Base-by-base conservation (phyloP, 2,329 filamentous ascomycete species). In the Bipolaris victoriae region DNA sequence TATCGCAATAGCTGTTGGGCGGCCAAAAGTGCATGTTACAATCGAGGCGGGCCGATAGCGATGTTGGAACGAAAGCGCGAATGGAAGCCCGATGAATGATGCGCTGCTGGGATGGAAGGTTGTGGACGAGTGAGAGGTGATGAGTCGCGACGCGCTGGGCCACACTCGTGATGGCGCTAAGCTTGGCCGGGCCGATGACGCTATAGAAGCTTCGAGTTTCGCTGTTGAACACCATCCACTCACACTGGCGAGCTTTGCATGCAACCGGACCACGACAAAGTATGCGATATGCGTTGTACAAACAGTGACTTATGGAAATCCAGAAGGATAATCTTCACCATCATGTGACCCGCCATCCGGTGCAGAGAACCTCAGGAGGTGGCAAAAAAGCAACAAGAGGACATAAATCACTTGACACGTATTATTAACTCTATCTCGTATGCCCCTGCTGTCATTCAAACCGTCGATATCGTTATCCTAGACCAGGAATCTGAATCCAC, bases 401-500 rank as follows among this genome's bases (percentile, higher is more conserved):
- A 18, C 10, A 49, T n/a, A 44, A 39, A 31, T 54, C 33, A 45
- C 24, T 49, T 55, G 53, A 22, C 11, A 24, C 10, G 15, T 26
- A 18, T 36, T 44, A 51, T 44, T 26, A 24, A 33, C 33, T 39
- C 37, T 29, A 39, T 57, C 43, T 51, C n/a, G 10, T 43, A 36
- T 35, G 26, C n/a, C 41, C 20, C 31, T n/a, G 18, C 2, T 47
- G 26, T 15, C 39, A 13, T 43, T 52, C 49, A 44, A 41, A 20
- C 40, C 33, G 29, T 31, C 16, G 43, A 31, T 44, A 37, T n/a
- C 37, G n/a, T 35, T 20, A 49, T 26, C 36, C 61, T 65, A 88
- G 44, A 88, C 70, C 73, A 87, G 82, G 69, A 90, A 91, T 35
- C 88, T 81, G 73, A 91, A 91, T 0, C 88, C 87, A 66, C 86